These are phyloP conservation scores for Sistotremastrum suecicum DNA, from an alignment of 768 basidiomycete genomes.

Conservation along the genomic window DNA sequence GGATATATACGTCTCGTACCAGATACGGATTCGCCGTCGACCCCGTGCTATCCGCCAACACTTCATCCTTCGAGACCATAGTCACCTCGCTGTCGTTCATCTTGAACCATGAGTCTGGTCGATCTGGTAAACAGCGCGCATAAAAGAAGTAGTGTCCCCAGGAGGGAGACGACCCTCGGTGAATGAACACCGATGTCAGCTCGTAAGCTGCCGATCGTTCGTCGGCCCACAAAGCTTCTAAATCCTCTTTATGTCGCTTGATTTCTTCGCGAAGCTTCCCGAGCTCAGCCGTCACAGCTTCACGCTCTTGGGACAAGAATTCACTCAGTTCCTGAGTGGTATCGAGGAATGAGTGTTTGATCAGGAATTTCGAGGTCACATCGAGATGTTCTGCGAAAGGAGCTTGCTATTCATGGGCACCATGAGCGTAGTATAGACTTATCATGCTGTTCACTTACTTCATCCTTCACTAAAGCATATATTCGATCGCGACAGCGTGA, in stretches of 20 bases:
- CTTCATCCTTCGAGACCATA: constrained; percentile 64
- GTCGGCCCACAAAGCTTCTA: constrained; percentile 66
- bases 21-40: constrained; percentile 84
- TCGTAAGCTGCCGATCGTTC: constrained; percentile 64
- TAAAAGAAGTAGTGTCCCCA: constrained; percentile 97
- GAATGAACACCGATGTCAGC: constrained; percentile 88
- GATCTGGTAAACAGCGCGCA: constrained; percentile 69
- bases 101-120: constrained; percentile 85
- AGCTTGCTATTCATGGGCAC: constrained; percentile 30
- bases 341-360: constrained; percentile 36
- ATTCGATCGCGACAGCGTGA: constrained; percentile 52
- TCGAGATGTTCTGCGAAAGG: constrained; percentile 44
- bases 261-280: constrained; percentile 36
- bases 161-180: constrained; percentile 75
- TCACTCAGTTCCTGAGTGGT: constrained; percentile 45
- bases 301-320: constrained; percentile 40
- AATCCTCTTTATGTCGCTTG: constrained; percentile 42
- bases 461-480: constrained; percentile 51
- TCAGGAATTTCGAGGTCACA: constrained; percentile 42
- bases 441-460: constrained; percentile 30
- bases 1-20: constrained; percentile 26
- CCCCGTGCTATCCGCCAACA: constrained; percentile 82
- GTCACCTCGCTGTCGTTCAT: constrained; percentile 88
- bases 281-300: constrained; percentile 39
- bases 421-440: background rate